A percentile compares a stretch with the other conserved stretches of the same genome.
phyloP scores from a whole-genome alignment of 1,284 basidiomycete genomes.

The Anthracocystis setariae region DNA sequence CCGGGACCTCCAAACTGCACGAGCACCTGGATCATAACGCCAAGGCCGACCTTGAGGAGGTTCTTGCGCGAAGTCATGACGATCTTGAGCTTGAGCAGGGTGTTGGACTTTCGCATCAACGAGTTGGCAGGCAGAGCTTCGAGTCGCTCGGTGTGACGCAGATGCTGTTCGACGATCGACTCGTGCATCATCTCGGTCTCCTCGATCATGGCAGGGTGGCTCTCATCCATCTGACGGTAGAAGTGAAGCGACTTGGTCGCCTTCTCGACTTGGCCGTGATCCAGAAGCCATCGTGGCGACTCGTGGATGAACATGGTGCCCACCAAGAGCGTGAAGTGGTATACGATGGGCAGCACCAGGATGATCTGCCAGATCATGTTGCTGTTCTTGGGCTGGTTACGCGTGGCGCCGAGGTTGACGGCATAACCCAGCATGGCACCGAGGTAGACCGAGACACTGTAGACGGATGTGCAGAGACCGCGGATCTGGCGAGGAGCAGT shows the following conservation, averaged over 20 bases:
- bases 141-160: conserved; percentile 1
- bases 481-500: conserved; percentile 32
- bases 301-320: conserved; percentile 72
- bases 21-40: conserved; percentile 28
- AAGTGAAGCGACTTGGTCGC: conserved; percentile 74
- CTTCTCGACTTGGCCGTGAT: conserved; percentile 73
- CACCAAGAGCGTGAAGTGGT: conserved; percentile 65
- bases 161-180: conserved; percentile 23
- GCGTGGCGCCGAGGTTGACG: conserved; percentile 20
- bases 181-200: conserved; percentile 27
- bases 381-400: conserved; percentile 5
- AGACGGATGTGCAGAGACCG: conserved; percentile 36
- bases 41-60: conserved; percentile 23
- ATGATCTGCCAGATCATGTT: conserved; percentile 31
- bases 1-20: conserved; percentile 31
- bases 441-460: conserved; percentile 26
- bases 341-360: conserved; percentile 16
- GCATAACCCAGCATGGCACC: conserved; percentile 29
- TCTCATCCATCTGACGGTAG: conserved; percentile 27
- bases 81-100: conserved; percentile 12
- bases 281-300: conserved; percentile 85
- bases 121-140: conserved; percentile 13
- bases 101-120: conserved; percentile 7
- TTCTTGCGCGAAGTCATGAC: conserved; percentile 24
- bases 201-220: conserved; percentile 18